Evolutionary conservation across 75 land plant species (phyloP), one percentile per base, ranked within the genome.

Genomic region (Sequoiadendron giganteum): DNA sequence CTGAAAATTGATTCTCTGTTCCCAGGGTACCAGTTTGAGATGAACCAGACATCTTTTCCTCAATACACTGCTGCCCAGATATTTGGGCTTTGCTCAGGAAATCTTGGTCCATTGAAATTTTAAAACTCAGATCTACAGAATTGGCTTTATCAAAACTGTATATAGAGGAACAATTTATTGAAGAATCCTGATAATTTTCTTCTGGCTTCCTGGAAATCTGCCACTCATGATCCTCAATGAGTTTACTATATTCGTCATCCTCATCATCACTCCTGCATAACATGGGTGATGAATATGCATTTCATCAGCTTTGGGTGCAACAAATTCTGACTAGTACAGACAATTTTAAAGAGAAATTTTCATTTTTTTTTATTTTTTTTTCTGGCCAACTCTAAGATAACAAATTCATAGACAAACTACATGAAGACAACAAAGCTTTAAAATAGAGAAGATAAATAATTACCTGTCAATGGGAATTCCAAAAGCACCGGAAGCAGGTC

Each of bases 401-500:
- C 54, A 82, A 47, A 82, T 82, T 3, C 49, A 40, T 14, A 19
- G 7, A 25, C 21, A 40, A 10, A 42, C 45, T 21, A 21, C 82
- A 42, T 40, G 82, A 47, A 79, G 45, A 47, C 28, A 25, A 82
- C 9, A 82, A 47, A n/a, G 15, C 10, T 86, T 42, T 13, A 84
- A 15, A 39, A 68, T 45, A 52, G 43, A 32, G 79, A 48, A 32
- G 25, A 65, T 65, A 5, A 49, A 83, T 65, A 87, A 10, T 56
- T 40, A 92, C 96, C 96, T 92, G 92, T 91, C 91, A 80, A 88
- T 82, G 86, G 91, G 88, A 86, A 90, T 90, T 75, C 86, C 88
- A 84, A 55, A 90, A 55, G 91, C 90, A 55, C 90, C 88, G 18
- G 90, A 39, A 61, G 94, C 86, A 52, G 86, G 79, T 48, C 89